Evolutionary conservation across 148 eudicot species (phyloP).

Genomic region (Rhododendron ferrugineum): DNA sequence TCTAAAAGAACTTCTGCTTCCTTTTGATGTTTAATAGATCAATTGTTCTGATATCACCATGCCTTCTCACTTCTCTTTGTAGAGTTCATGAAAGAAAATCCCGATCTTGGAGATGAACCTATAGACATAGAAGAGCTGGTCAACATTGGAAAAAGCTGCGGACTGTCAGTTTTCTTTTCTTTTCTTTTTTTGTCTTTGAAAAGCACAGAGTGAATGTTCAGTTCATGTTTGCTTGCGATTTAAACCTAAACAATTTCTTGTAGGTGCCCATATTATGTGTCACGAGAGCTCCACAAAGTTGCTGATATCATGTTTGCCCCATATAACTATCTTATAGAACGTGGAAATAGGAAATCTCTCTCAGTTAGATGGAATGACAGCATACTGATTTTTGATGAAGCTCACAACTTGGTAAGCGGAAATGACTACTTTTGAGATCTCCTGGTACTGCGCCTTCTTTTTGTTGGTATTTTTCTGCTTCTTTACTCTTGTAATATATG

Average conservation of each 20-base stretch:
- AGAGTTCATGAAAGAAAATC: constrained; percentile 73
- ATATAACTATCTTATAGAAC: constrained; percentile 95
- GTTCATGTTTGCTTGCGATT: constrained; percentile 3
- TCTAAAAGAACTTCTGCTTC: background rate
- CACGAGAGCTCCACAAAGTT: constrained; percentile 84
- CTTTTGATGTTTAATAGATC: constrained; percentile 5
- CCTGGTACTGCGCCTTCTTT: background rate
- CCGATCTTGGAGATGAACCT: constrained; percentile 88
- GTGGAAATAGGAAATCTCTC: constrained; percentile 48
- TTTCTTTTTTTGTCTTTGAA: background rate
- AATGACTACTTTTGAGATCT: constrained; percentile 7
- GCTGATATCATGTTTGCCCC: constrained; percentile 95
- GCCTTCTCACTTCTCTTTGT: constrained; percentile 7
- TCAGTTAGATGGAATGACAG: constrained; percentile 70
- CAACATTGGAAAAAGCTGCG: constrained; percentile 85
- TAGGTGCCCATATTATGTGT: constrained; percentile 93
- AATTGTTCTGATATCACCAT: constrained; percentile 1
- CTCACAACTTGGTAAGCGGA: constrained; percentile 85
- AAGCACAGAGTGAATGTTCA: background rate
- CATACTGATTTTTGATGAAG: constrained; percentile 93
- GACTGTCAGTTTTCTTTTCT: constrained; percentile 63
- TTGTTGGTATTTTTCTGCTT: background rate
- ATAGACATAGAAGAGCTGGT: constrained; percentile 94
- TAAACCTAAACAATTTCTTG: constrained; percentile 3
- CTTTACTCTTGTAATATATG: background rate